A percentile compares a stretch with the other conserved stretches of the same genome.
These are phyloP conservation scores for Botrytis pseudocinerea DNA, from an alignment of 2,329 filamentous ascomycete species.

Conservation along the genomic window DNA sequence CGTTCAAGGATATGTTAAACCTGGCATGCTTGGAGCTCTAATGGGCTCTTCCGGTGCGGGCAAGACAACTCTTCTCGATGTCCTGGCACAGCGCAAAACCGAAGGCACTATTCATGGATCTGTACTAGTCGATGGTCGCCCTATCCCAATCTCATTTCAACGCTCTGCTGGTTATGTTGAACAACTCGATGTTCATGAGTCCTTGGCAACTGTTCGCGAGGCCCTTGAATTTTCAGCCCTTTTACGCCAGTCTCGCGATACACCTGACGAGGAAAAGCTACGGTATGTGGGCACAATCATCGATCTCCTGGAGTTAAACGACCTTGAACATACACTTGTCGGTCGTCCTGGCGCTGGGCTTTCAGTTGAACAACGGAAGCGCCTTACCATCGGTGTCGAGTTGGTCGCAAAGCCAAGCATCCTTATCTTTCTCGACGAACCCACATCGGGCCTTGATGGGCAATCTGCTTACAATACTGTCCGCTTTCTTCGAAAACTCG, in stretches of 20 bases:
- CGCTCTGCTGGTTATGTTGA: constrained; percentile 79
- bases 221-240: constrained; percentile 81
- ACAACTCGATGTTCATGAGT: constrained; percentile 77
- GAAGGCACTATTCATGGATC: constrained; percentile 89
- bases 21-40: constrained; percentile 60
- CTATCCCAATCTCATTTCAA: constrained; percentile 78
- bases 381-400: constrained; percentile 61
- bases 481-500: constrained; percentile 61
- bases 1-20: constrained; percentile 61
- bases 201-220: constrained; percentile 83
- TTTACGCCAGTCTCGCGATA: constrained; percentile 75
- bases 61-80: constrained; percentile 87
- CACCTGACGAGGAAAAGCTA: constrained; percentile 76
- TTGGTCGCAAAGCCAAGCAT: constrained; percentile 58
- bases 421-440: constrained; percentile 63
- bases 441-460: constrained; percentile 61
- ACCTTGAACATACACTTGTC: constrained; percentile 66
- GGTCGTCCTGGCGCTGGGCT: constrained; percentile 62
- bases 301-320: constrained; percentile 58
- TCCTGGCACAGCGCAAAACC: constrained; percentile 78
- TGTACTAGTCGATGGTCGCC: constrained; percentile 66
- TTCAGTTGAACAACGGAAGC: constrained; percentile 62
- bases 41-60: constrained; percentile 69
- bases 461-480: constrained; percentile 65
- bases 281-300: constrained; percentile 65